Percentiles rank a stretch among this genome's conserved stretches.
Conservation (phyloP, 192 early-diverging fungal species). For the Chytriomyces sp. region DNA sequence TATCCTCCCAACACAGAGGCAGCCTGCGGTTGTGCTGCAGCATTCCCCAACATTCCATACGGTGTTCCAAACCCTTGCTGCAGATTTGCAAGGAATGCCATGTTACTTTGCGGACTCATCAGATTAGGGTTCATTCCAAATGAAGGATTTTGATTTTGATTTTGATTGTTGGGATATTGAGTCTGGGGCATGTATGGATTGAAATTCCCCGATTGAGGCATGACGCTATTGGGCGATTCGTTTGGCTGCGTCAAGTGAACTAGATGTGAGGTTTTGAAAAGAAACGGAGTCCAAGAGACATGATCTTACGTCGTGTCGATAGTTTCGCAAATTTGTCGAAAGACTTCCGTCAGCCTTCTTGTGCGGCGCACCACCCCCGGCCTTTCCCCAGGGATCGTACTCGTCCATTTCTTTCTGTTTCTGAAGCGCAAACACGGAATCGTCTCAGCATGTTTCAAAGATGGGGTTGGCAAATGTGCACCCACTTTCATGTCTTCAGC, state of each 20-base stretch:
- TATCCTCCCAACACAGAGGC: too few species aligned
- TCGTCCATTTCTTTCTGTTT: constrained; percentile 42
- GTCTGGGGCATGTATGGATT: background rate
- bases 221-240: background rate
- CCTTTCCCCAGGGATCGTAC: constrained; percentile 43
- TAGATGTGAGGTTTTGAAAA: background rate
- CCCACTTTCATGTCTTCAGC: constrained; percentile 32
- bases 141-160: too few species aligned
- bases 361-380: constrained; percentile 35
- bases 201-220: background rate
- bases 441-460: background rate
- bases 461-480: too few species aligned
- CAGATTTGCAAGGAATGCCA: background rate
- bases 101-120: background rate
- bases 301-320: background rate
- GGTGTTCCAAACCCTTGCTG: constrained; percentile 34
- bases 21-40: background rate
- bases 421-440: constrained; percentile 12
- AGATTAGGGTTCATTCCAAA: background rate
- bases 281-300: background rate
- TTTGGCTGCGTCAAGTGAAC: too few species aligned
- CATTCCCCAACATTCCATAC: constrained; percentile 11
- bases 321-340: constrained; percentile 31
- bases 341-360: constrained; percentile 12
- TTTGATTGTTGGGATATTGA: background rate